A percentile compares a stretch with the other conserved stretches of the same genome.
Evolutionary conservation across 805 yeast genomes (phyloP).

Genomic region (Candida manassasensis): DNA sequence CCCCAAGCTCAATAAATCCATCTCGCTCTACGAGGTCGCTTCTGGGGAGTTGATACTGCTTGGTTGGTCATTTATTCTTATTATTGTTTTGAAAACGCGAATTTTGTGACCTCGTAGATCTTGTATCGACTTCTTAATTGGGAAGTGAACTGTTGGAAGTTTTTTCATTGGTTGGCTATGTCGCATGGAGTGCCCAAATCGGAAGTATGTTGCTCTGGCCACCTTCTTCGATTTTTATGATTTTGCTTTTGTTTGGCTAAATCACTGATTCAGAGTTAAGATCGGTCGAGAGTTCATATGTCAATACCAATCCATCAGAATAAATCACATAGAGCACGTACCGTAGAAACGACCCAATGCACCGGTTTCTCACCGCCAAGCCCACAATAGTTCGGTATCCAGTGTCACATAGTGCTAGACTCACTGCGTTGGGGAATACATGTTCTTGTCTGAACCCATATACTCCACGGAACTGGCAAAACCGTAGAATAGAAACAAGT

Average conservation of each 20-base stretch:
- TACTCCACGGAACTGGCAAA: slow-evolving; percentile 33
- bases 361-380: slow-evolving; percentile 21
- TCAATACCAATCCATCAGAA: slow-evolving; percentile 28
- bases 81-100: slow-evolving; percentile 2
- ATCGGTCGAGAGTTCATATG: slow-evolving; percentile 14
- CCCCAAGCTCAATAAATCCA: slow-evolving; percentile 49
- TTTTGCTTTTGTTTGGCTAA: not conserved
- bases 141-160: slow-evolving; percentile 4
- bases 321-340: slow-evolving; percentile 29
- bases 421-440: slow-evolving; percentile 32
- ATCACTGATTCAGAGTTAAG: slow-evolving; percentile 1
- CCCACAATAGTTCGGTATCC: slow-evolving; percentile 33
- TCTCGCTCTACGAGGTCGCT: slow-evolving; percentile 8
- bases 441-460: slow-evolving; percentile 42
- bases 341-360: slow-evolving; percentile 18
- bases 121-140: slow-evolving; percentile 10
- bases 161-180: not conserved
- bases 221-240: not conserved
- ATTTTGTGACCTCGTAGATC: slow-evolving; percentile 3
- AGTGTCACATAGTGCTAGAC: slow-evolving; percentile 21
- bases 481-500: slow-evolving; percentile 29
- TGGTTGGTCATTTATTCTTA: not conserved
- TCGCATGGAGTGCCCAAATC: not conserved
- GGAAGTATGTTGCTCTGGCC: not conserved
- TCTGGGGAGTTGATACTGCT: not conserved